Base-by-base conservation (phyloP, 2,329 filamentous ascomycete species). In the Geosmithia flava region DNA sequence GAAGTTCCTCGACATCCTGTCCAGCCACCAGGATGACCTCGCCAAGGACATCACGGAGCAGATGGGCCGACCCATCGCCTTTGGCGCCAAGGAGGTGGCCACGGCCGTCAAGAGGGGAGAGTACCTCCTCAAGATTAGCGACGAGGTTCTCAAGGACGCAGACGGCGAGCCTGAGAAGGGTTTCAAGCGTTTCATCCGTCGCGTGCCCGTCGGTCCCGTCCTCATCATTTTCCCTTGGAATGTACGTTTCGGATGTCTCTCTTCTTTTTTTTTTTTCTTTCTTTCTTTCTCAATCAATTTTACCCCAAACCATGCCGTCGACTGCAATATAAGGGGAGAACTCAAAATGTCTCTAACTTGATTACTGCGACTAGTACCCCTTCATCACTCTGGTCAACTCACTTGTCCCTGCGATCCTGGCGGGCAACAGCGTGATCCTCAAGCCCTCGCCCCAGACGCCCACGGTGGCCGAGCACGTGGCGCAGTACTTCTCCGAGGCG, bases 361-460 rank as follows among this genome's bases (percentile, higher is more conserved):
- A 16, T 11, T 37, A n/a, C 33, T 37, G 10, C 33, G 6, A 13
- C 11, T 56, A 95, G 88, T 97, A 97, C 61, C 91, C 91, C 20
- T 97, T 96, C 65, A 73, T 97, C 45, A 95, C 90, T 55, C 79
- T 96, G 29, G 80, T 96, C 61, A 97, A 97, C 71, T 90, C 88
- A 13, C 74, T 97, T 50, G 80, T 97, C 53, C 91, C 91, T 17
- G 91, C 91, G n/a, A 74, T 97, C 40, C 75, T 97, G 40, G 81
- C 87, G 29, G 91, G 91, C 42, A 95, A 96, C 68, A 83, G 85
- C 3, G 87, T 97, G 50, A 93, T 97, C 51, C 70, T 97, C 49
- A 97, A 97, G 70, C 91, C 91, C 20, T 95, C 88, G 6, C 91
- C 91, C 10, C 91, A 97, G 67, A 96, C 91, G 1, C 91, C 91